Base-by-base conservation (phyloP, 2,329 filamentous ascomycete species). In the Raffaelea deltoideospora region DNA sequence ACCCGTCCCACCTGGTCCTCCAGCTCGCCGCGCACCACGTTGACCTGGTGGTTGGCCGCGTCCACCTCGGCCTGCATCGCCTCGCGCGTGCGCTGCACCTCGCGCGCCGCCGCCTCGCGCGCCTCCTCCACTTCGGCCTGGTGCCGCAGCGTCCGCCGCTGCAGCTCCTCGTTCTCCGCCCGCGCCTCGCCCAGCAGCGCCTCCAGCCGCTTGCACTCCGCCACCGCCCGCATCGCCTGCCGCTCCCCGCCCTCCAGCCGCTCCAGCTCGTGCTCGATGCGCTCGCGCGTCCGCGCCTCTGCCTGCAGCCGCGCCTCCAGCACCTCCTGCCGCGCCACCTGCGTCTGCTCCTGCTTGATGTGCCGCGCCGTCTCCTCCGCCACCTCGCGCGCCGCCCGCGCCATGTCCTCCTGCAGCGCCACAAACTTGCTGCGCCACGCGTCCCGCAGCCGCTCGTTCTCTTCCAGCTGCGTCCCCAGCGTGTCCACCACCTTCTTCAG, bases 111-210 rank as follows among this genome's bases (percentile, higher is more conserved):
- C 34, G 76, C 77, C 48, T 94, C 84, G 43, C 80, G 75, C 10
- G 84, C 82, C 49, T 93, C 83, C 41, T 85, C 73, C 48, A 88
- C 81, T 50, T 95, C 86, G 35, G 83, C 75, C 55, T 93, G 76
- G 52, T 77, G 79, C 29, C 75, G 71, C 45, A 76, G 67, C 17
- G 74, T 69, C 41, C 70, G 68, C 48, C 78, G 69, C 48, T 88
- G 76, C 38, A 88, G 69, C 44, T 79, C 74, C 48, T 80, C 67
- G 49, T 81, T 83, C 50, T 86, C 78, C 13, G 63, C 65, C 40
- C 71, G 69, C 31, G 78, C 52, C 45, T 77, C 69, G n/a, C 50
- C 53, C 17, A 79, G 54, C 7, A 73, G 43, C 7, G 42, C 48
- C 48, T 78, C 73, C 13, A 78, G 60, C 18, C 71, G 69, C 55